phyloP scores from a whole-genome alignment of 2,329 filamentous ascomycete genomes.

The Fusarium chaquense region DNA sequence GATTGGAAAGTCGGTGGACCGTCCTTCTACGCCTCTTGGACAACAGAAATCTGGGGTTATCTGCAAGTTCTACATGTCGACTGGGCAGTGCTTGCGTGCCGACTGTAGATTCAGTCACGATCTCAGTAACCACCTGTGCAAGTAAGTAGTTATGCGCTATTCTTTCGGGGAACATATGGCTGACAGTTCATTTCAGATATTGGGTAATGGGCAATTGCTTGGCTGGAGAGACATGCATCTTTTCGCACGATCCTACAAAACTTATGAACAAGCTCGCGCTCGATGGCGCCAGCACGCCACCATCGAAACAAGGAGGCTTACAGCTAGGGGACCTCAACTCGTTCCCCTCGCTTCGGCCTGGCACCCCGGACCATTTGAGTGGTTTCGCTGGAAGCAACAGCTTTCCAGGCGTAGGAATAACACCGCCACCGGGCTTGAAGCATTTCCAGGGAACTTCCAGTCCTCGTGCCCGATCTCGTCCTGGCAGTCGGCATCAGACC shows the following conservation, averaged over 20 bases:
- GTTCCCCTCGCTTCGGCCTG: slow-evolving; percentile 80
- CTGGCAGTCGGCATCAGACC: slow-evolving; percentile 79
- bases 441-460: slow-evolving; percentile 70
- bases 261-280: slow-evolving; percentile 85
- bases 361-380: slow-evolving; percentile 69
- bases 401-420: slow-evolving; percentile 65
- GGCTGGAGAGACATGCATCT: slow-evolving; percentile 92
- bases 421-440: slow-evolving; percentile 78
- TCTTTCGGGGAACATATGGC: background rate
- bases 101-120: slow-evolving; percentile 99
- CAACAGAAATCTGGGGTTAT: slow-evolving; percentile 88
- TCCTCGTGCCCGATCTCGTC: slow-evolving; percentile 82
- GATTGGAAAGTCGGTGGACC: slow-evolving; percentile 91
- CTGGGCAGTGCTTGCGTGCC: slow-evolving; percentile 92
- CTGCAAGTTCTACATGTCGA: slow-evolving; percentile 97
- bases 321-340: slow-evolving; percentile 86
- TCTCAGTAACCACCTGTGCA: slow-evolving; percentile 95
- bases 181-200: slow-evolving; percentile 68
- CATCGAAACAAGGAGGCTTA: slow-evolving; percentile 74
- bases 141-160: slow-evolving; percentile 71
- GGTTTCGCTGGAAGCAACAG: slow-evolving; percentile 66
- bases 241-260: slow-evolving; percentile 93
- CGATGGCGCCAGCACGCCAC: slow-evolving; percentile 74
- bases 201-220: slow-evolving; percentile 97
- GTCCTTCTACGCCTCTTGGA: slow-evolving; percentile 80